Conservation (phyloP, 1,284 basidiomycete genomes). For the Heterobasidion annosum region DNA sequence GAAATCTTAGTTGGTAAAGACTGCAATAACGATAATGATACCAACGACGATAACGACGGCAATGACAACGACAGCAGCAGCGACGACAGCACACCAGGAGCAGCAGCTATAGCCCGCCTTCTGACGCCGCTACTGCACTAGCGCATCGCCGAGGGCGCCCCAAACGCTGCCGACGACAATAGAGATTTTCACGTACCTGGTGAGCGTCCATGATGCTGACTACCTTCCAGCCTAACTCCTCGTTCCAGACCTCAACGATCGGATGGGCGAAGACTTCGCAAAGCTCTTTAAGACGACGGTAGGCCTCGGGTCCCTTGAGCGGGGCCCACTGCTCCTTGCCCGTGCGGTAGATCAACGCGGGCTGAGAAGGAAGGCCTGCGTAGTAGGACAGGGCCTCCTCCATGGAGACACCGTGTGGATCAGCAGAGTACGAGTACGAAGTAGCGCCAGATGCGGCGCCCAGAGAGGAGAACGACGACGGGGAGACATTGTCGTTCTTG, state of each 20-base stretch:
- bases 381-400: neutral
- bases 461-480: no score
- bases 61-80: no score
- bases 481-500: no score
- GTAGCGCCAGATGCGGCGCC: no score
- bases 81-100: no score
- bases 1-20: neutral
- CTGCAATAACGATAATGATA: no score
- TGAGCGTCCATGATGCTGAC: neutral
- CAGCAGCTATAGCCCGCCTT: no score
- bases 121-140: no score
- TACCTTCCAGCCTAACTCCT: neutral
- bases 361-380: neutral
- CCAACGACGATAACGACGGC: no score
- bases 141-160: no score
- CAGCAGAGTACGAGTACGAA: no score
- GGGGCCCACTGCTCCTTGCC: constrained; percentile 1
- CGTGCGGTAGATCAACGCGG: neutral
- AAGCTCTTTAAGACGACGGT: neutral
- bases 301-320: neutral
- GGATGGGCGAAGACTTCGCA: neutral
- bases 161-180: neutral
- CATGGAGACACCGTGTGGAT: neutral
- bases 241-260: neutral
- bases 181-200: neutral